A percentile compares a stretch with the other conserved stretches of the same genome.
These are phyloP conservation scores for Eruca vesicaria DNA, from an alignment of 441 rosid genomes.

Conservation along the genomic window DNA sequence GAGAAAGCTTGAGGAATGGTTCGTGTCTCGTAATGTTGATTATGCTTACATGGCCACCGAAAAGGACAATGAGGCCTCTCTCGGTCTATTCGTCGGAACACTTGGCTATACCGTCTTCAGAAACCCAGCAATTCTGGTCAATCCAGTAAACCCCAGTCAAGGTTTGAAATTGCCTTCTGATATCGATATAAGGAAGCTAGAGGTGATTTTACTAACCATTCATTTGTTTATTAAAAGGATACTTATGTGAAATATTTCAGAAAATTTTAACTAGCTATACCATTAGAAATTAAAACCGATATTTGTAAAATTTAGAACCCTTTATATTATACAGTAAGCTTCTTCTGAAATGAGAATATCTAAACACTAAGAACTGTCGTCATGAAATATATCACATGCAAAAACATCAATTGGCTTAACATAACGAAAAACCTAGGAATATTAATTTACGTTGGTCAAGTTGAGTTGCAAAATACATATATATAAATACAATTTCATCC, in stretches of 20 bases:
- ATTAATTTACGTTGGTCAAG: not conserved
- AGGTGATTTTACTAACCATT: constrained; percentile 9
- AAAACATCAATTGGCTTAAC: too few relatives aligned
- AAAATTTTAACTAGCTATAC: not conserved
- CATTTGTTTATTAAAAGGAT: not conserved
- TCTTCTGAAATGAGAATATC: not conserved
- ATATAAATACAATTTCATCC: not conserved
- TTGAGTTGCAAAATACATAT: not conserved
- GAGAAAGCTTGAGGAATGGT: constrained; percentile 67
- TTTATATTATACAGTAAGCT: not conserved
- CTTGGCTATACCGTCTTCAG: constrained; percentile 57
- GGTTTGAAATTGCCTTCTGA: constrained; percentile 30
- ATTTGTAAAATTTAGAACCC: not conserved
- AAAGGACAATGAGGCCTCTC: constrained; percentile 68
- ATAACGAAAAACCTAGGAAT: not conserved
- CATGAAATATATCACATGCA: not conserved
- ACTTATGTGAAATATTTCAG: not conserved
- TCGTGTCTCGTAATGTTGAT: constrained; percentile 47
- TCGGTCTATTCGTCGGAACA: constrained; percentile 48
- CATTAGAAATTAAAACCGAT: not conserved
- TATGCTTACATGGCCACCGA: constrained; percentile 77
- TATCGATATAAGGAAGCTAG: constrained; percentile 45
- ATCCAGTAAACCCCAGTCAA: constrained; percentile 50
- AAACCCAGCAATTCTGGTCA: constrained; percentile 62
- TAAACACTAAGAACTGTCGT: not conserved